Conservation (phyloP, 345 rosid genomes). For the Populus pruinosa region DNA sequence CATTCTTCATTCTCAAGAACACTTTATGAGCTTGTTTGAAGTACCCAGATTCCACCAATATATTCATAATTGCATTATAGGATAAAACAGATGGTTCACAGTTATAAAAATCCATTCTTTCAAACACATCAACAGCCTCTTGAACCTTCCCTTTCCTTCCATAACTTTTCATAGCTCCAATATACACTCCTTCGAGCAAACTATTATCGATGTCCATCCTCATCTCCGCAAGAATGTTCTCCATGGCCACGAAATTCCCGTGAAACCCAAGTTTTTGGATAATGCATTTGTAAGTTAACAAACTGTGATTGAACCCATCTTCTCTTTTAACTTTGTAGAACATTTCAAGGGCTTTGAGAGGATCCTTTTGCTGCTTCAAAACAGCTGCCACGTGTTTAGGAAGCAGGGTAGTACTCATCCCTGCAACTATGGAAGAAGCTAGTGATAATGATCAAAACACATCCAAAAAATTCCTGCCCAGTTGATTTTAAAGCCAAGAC, state of each 20-base stretch:
- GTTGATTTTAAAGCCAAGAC: no score
- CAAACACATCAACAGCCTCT: conserved; percentile 79
- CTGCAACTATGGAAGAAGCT: not conserved
- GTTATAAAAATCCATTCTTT: conserved; percentile 85
- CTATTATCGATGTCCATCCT: conserved; percentile 43
- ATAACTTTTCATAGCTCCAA: conserved; percentile 63
- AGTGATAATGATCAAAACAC: no score
- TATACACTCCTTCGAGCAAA: conserved; percentile 73
- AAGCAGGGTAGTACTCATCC: conserved; percentile 61
- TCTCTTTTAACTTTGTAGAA: conserved; percentile 71
- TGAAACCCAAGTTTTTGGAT: conserved; percentile 70
- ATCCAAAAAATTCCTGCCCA: no score
- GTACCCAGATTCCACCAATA: conserved; percentile 65
- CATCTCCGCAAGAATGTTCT: conserved; percentile 49
- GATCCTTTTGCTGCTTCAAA: conserved; percentile 64
- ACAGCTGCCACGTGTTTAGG: conserved; percentile 81
- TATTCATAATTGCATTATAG: conserved; percentile 75
- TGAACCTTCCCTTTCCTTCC: conserved; percentile 78
- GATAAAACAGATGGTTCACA: conserved; percentile 70
- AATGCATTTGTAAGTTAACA: conserved; percentile 64
- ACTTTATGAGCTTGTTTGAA: conserved; percentile 80
- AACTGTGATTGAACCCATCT: conserved; percentile 64
- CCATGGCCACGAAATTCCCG: conserved; percentile 81
- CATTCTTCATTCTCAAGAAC: conserved; percentile 74
- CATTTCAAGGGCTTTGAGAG: conserved; percentile 63